Conservation (phyloP, 352 stramenopile genomes). For the Pythium sukuiense region DNA sequence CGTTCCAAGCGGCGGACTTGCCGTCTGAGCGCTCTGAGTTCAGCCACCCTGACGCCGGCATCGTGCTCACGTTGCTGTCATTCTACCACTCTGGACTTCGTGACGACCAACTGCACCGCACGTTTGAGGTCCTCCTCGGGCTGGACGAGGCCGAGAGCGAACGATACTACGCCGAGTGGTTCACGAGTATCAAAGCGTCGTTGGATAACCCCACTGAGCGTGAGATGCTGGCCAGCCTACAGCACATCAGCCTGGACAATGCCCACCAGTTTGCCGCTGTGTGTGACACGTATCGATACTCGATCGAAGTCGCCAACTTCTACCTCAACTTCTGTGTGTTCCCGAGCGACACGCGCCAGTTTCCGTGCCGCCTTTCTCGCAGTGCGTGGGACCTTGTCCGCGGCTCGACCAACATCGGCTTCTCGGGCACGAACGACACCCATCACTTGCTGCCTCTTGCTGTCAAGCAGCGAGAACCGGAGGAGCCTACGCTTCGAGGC, state of each 20-base stretch:
- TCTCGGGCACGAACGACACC: slow-evolving; percentile 91
- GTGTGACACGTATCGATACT: slow-evolving; percentile 47
- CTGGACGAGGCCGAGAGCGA: slow-evolving; percentile 11
- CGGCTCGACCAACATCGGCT: slow-evolving; percentile 64
- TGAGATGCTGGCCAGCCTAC: slow-evolving; percentile 47
- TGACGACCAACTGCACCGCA: background rate
- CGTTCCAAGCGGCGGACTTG: slow-evolving; percentile 75
- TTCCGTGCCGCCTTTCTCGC: slow-evolving; percentile 56
- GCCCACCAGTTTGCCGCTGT: slow-evolving; percentile 60
- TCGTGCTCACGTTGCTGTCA: slow-evolving; percentile 16
- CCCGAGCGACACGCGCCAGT: slow-evolving; percentile 78
- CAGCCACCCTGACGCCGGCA: slow-evolving; percentile 18
- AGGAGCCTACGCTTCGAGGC: slow-evolving; percentile 44
- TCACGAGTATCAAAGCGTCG: no score
- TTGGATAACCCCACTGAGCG: no score
- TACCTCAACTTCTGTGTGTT: slow-evolving; percentile 86
- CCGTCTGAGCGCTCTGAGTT: slow-evolving; percentile 20
- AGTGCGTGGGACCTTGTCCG: slow-evolving; percentile 84
- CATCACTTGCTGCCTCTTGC: slow-evolving; percentile 72
- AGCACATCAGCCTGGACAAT: slow-evolving; percentile 80
- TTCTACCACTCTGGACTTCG: slow-evolving; percentile 16
- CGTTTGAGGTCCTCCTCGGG: slow-evolving; percentile 5
- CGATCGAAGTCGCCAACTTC: slow-evolving; percentile 84
- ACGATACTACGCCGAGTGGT: slow-evolving; percentile 74
- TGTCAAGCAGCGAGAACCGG: slow-evolving; percentile 60